These are phyloP conservation scores for Dovyalis caffra DNA, from an alignment of 345 rosid species.

Conservation along the genomic window DNA sequence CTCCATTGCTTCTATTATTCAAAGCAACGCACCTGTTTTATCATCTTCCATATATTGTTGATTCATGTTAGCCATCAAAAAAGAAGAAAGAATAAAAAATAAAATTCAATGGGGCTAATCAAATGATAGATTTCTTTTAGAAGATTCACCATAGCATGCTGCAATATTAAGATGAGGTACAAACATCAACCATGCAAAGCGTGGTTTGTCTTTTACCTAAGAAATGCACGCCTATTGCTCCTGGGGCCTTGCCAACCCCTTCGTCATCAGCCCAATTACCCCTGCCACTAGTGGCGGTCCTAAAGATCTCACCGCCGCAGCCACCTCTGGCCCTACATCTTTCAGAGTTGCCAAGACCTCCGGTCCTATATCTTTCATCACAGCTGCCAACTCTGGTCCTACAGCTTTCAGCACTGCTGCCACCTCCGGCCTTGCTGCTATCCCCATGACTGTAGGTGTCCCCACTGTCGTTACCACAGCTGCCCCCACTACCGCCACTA, in stretches of 20 bases:
- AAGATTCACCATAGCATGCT: background rate
- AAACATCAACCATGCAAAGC: no score
- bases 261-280: background rate
- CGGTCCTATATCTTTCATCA: background rate
- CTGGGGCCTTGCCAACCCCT: background rate
- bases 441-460: background rate
- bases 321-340: background rate
- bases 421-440: background rate
- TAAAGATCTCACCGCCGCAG: background rate
- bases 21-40: no score
- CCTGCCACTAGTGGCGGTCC: background rate
- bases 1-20: no score
- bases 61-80: no score
- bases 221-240: background rate
- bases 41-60: no score
- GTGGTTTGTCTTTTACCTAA: background rate
- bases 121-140: background rate
- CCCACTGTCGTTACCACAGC: slow-evolving; percentile 34
- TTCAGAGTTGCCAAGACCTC: background rate
- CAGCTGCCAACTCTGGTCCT: background rate
- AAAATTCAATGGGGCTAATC: background rate
- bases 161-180: background rate
- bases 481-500: background rate
- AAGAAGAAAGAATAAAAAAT: no score
- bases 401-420: background rate